A percentile compares a stretch with the other conserved stretches of the same genome.
These are phyloP conservation scores for Tylopilus vinaceipallidus DNA, from an alignment of 768 basidiomycete species.

Conservation along the genomic window DNA sequence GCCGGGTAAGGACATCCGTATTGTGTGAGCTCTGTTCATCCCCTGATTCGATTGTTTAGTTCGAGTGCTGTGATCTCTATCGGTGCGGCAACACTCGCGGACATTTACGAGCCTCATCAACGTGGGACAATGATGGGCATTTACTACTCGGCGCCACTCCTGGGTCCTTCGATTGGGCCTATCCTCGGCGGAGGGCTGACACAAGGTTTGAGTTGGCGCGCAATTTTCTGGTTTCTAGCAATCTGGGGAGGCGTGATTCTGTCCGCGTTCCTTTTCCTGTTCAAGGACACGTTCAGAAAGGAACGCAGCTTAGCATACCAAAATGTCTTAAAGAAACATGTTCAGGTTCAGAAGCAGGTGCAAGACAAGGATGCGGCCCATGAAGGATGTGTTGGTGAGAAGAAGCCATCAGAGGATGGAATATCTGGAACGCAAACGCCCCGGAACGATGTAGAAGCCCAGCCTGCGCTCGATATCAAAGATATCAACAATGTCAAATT, in stretches of 20 bases:
- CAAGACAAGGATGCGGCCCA: conserved; percentile 14
- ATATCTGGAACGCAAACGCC: not conserved
- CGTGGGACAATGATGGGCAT: conserved; percentile 80
- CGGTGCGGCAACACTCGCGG: conserved; percentile 70
- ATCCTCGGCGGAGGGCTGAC: conserved; percentile 72
- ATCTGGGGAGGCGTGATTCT: conserved; percentile 58
- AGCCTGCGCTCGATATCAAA: conserved; percentile 8
- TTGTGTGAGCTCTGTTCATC: not conserved
- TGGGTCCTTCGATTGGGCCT: conserved; percentile 69
- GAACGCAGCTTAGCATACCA: conserved; percentile 85
- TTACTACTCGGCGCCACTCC: conserved; percentile 76
- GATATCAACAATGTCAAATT: conserved; percentile 45
- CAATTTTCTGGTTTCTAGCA: conserved; percentile 81
- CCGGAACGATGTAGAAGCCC: conserved; percentile 26
- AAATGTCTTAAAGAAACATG: conserved; percentile 49
- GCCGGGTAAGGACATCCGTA: conserved; percentile 44
- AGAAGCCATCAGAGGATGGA: conserved; percentile 1
- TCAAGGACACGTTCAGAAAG: conserved; percentile 80
- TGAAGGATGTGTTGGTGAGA: conserved; percentile 11
- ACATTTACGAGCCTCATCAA: conserved; percentile 73
- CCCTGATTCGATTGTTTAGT: conserved; percentile 29
- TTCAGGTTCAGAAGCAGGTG: conserved; percentile 21
- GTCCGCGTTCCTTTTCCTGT: conserved; percentile 61
- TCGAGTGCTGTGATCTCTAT: conserved; percentile 70
- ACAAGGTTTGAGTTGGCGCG: conserved; percentile 71